A percentile compares a stretch with the other conserved stretches of the same genome.
phyloP scores from a whole-genome alignment of 2,329 filamentous ascomycete species.

The Knufia fluminis region DNA sequence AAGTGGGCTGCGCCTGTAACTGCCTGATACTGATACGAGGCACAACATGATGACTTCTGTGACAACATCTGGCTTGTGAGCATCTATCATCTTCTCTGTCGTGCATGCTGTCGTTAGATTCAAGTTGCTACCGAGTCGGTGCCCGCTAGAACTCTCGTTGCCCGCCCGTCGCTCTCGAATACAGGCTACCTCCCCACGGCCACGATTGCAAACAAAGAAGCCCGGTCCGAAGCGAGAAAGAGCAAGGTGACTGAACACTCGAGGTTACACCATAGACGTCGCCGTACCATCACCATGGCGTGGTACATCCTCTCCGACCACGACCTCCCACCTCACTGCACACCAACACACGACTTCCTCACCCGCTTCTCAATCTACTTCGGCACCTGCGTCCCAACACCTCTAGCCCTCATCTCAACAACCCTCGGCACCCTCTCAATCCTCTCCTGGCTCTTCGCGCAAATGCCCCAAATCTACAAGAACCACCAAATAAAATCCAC shows the following conservation, averaged over 20 bases:
- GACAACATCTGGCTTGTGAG: neutral
- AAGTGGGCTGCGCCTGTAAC: conserved; percentile 1
- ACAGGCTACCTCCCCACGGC: neutral
- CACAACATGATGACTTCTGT: neutral
- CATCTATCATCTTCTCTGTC: no score
- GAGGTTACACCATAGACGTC: conserved; percentile 1
- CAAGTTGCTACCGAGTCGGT: no score
- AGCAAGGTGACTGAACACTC: neutral
- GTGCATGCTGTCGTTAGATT: neutral
- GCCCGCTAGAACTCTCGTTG: no score
- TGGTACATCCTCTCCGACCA: conserved; percentile 18
- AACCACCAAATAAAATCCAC: conserved; percentile 56
- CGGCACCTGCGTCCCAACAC: conserved; percentile 55
- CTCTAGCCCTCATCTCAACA: conserved; percentile 53
- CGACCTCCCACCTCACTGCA: conserved; percentile 50
- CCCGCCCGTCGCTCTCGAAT: no score
- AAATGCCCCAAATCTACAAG: conserved; percentile 61
- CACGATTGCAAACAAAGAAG: neutral
- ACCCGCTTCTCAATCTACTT: conserved; percentile 49
- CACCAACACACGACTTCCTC: conserved; percentile 50
- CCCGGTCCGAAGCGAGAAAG: neutral
- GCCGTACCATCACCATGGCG: conserved; percentile 28
- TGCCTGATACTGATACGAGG: neutral
- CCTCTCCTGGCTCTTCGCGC: conserved; percentile 59
- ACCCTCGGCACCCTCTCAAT: conserved; percentile 54